Evolutionary conservation across 2,329 filamentous ascomycete species (phyloP).

Genomic region (Aspergillus brunneoviolaceus): DNA sequence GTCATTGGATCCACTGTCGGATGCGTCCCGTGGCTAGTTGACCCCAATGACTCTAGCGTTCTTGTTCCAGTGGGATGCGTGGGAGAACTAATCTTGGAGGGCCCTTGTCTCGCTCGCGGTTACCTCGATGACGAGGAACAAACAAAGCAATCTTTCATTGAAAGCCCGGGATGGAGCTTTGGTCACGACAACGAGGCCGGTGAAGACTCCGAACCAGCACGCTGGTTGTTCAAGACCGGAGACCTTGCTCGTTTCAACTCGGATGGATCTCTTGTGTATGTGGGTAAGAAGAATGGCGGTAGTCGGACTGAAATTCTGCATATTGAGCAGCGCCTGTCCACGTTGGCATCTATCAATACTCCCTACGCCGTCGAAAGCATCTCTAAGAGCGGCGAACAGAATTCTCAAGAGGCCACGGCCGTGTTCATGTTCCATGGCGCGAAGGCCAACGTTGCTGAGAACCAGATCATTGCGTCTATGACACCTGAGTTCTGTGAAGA

Average conservation of each 20-base stretch:
- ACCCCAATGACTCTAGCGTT: conserved; percentile 25
- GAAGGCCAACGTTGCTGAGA: neutral
- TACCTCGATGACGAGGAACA: conserved; percentile 57
- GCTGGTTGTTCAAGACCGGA: conserved; percentile 38
- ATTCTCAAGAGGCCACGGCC: conserved; percentile 8
- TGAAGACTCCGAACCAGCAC: neutral
- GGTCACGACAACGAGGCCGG: conserved; percentile 22
- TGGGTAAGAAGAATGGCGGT: conserved; percentile 31
- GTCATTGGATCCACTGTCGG: conserved; percentile 27
- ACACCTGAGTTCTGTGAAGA: conserved; percentile 16
- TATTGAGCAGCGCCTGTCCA: conserved; percentile 18
- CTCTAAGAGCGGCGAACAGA: neutral
- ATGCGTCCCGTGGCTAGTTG: conserved; percentile 36
- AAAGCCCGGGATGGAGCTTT: conserved; percentile 31
- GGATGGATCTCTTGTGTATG: conserved; percentile 34
- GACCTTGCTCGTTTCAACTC: conserved; percentile 40
- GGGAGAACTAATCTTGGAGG: conserved; percentile 27
- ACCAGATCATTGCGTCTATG: conserved; percentile 13
- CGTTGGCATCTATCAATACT: conserved; percentile 17
- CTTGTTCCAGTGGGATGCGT: conserved; percentile 38
- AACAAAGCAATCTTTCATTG: conserved; percentile 54
- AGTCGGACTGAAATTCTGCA: conserved; percentile 4
- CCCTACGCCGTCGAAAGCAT: conserved; percentile 22
- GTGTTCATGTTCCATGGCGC: conserved; percentile 23
- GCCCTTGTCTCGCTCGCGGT: conserved; percentile 55